Evolutionary conservation across 1,284 basidiomycete genomes (phyloP).

Genomic region (Ceratobasidium sp.): DNA sequence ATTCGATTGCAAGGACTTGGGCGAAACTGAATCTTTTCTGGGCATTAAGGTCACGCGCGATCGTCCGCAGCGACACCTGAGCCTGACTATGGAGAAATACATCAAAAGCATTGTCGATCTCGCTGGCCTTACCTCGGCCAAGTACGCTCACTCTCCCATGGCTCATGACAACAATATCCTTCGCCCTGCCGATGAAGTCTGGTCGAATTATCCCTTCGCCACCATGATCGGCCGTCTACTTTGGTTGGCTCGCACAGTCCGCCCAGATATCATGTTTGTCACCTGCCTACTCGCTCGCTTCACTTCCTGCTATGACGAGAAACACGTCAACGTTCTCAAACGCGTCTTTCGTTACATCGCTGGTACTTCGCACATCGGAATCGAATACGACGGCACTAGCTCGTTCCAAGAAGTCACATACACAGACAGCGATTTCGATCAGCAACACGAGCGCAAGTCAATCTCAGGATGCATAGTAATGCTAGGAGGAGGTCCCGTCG

Average conservation of each 20-base stretch:
- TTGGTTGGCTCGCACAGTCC: not conserved
- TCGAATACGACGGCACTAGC: constrained; percentile 31
- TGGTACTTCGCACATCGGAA: constrained; percentile 10
- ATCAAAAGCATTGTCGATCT: constrained; percentile 25
- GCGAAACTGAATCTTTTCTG: constrained; percentile 44
- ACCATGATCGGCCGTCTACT: not conserved
- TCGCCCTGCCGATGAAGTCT: not conserved
- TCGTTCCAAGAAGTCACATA: constrained; percentile 42
- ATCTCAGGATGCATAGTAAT: constrained; percentile 54
- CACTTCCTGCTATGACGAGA: not conserved
- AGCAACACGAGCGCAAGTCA: constrained; percentile 54
- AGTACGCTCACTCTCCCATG: not conserved
- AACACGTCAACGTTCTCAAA: not conserved
- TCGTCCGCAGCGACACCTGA: constrained; percentile 8
- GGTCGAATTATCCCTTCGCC: not conserved
- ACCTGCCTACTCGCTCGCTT: not conserved
- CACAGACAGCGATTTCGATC: constrained; percentile 51
- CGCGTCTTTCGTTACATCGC: constrained; percentile 23
- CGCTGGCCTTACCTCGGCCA: constrained; percentile 22
- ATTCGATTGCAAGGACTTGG: constrained; percentile 44
- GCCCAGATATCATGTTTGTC: not conserved
- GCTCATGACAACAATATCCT: not conserved
- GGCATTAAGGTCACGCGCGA: constrained; percentile 40
- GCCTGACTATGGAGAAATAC: constrained; percentile 32
- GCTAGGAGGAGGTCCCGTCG: constrained; percentile 40